Percentiles rank a stretch among this genome's conserved stretches.
These are phyloP conservation scores for Ballota nigra DNA, from an alignment of 257 asterid genomes.

Conservation along the genomic window DNA sequence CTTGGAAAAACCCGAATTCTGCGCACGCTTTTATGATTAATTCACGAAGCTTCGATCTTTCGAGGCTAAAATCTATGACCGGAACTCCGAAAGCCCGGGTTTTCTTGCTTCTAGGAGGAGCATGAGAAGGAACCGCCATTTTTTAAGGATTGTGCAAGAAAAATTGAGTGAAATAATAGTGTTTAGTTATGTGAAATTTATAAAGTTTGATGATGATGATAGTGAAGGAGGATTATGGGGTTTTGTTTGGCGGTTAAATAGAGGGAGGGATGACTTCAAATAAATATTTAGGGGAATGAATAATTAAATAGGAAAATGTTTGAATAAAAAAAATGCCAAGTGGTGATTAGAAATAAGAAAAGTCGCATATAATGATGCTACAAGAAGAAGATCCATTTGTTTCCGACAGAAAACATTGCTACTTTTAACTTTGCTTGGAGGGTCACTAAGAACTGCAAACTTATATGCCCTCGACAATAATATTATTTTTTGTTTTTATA, in stretches of 20 bases:
- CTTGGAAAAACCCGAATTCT: conserved; percentile 65
- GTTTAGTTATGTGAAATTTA: neutral
- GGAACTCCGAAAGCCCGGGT: conserved; percentile 45
- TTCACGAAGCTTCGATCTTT: conserved; percentile 31
- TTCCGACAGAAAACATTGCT: conserved; percentile 26
- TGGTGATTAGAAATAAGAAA: neutral
- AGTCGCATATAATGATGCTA: conserved; percentile 12
- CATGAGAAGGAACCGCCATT: conserved; percentile 44
- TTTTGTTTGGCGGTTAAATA: conserved; percentile 33
- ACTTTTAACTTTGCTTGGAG: neutral
- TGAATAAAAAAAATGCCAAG: neutral
- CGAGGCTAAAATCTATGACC: conserved; percentile 46
- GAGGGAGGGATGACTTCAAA: conserved; percentile 9
- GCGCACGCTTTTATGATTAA: conserved; percentile 55
- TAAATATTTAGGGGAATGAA: too few relatives aligned
- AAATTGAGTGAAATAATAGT: neutral
- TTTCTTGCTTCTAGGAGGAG: conserved; percentile 40
- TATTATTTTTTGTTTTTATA: neutral
- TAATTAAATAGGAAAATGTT: too few relatives aligned
- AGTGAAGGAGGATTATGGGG: neutral
- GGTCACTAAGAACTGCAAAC: neutral
- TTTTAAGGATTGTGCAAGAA: neutral
- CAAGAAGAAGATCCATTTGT: conserved; percentile 30
- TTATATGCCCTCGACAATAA: neutral
- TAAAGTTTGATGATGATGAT: too few relatives aligned